A percentile compares a stretch with the other conserved stretches of the same genome.
Conservation (phyloP, 2,329 filamentous ascomycete species). For the Phialophora macrospora region DNA sequence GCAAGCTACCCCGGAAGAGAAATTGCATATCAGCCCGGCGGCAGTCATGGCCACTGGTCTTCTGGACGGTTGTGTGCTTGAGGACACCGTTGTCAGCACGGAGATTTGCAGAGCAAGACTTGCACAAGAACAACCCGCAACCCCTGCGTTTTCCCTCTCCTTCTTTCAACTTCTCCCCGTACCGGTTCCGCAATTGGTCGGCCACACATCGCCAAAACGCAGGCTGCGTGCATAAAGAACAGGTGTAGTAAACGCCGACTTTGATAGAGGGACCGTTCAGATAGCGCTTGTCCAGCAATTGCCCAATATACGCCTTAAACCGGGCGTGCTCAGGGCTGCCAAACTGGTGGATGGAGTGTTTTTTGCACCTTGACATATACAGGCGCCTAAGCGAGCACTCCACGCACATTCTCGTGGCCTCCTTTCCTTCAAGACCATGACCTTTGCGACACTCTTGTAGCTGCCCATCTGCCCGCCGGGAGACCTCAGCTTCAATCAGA, state of each 20-base stretch:
- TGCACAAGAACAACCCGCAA: constrained; percentile 35
- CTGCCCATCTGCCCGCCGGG: constrained; percentile 14
- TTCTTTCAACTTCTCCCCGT: constrained; percentile 8
- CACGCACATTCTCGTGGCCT: constrained; percentile 38
- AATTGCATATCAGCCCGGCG: constrained; percentile 34
- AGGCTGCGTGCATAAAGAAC: constrained; percentile 32
- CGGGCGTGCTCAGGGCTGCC: background rate
- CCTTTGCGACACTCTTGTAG: constrained; percentile 34
- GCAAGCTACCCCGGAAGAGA: constrained; percentile 30
- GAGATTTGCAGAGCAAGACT: constrained; percentile 21
- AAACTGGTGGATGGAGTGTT: constrained; percentile 18
- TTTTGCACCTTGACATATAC: constrained; percentile 34
- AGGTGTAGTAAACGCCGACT: constrained; percentile 23
- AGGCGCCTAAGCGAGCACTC: constrained; percentile 34
- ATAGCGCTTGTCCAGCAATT: constrained; percentile 15
- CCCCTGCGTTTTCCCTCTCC: constrained; percentile 26
- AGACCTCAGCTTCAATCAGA: constrained; percentile 25
- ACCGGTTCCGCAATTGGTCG: constrained; percentile 27
- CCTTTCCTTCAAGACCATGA: constrained; percentile 23
- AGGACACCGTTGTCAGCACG: constrained; percentile 12
- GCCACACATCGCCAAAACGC: constrained; percentile 35
- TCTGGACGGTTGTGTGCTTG: constrained; percentile 11
- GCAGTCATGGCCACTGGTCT: background rate
- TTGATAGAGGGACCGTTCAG: constrained; percentile 10
- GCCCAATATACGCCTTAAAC: constrained; percentile 16